A percentile compares a stretch with the other conserved stretches of the same genome.
phyloP scores from a whole-genome alignment of 176 grass and related monocot genomes.

The Zea luxurians region DNA sequence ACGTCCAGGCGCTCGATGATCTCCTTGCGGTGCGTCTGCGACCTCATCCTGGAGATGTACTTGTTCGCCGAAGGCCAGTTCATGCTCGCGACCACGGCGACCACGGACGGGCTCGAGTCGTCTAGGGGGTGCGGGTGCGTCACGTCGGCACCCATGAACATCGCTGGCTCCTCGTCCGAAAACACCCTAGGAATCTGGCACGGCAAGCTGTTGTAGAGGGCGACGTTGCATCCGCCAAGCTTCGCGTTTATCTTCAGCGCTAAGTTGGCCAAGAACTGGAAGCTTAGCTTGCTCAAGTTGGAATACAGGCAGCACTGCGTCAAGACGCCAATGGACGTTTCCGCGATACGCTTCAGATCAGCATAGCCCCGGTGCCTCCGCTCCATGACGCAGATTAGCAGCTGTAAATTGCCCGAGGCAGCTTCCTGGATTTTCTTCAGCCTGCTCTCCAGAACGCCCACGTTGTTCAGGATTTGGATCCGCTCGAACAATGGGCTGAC shows the following conservation, averaged over 20 bases:
- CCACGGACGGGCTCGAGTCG: slow-evolving; percentile 82
- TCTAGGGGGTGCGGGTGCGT: slow-evolving; percentile 94
- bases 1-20: slow-evolving; percentile 77
- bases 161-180: slow-evolving; percentile 65
- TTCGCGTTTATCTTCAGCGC: slow-evolving; percentile 91
- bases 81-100: slow-evolving; percentile 84
- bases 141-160: slow-evolving; percentile 97
- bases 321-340: slow-evolving; percentile 81
- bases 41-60: slow-evolving; percentile 91
- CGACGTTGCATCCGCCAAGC: slow-evolving; percentile 78
- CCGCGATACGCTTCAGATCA: slow-evolving; percentile 87
- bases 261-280: slow-evolving; percentile 83
- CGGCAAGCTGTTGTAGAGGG: slow-evolving; percentile 77
- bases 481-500: slow-evolving; percentile 71
- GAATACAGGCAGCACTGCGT: slow-evolving; percentile 95
- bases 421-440: slow-evolving; percentile 77
- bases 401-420: slow-evolving; percentile 72
- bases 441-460: slow-evolving; percentile 65
- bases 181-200: slow-evolving; percentile 77
- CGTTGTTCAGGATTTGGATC: slow-evolving; percentile 82
- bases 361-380: slow-evolving; percentile 74
- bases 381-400: slow-evolving; percentile 92
- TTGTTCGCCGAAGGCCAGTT: slow-evolving; percentile 92
- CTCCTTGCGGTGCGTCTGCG: slow-evolving; percentile 92
- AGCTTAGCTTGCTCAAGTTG: slow-evolving; percentile 67